Conservation (phyloP, 306 rosid genomes). For the Gynostemma pentaphyllum region DNA sequence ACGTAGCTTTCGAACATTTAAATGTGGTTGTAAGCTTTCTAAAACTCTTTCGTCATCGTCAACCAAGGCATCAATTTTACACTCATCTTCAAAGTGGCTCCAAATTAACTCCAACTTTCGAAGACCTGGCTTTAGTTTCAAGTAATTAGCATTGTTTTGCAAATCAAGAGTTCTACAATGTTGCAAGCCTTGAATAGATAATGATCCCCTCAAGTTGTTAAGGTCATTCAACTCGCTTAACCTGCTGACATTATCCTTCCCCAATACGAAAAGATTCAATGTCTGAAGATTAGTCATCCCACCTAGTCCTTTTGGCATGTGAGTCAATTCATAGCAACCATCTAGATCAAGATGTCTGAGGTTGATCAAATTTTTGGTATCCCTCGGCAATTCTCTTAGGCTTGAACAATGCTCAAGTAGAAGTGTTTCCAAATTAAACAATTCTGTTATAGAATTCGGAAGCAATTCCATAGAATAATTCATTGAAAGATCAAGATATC, state of each 20-base stretch:
- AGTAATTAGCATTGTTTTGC: neutral
- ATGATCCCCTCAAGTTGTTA: neutral
- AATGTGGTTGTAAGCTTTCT: neutral
- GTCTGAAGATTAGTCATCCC: conserved; percentile 6
- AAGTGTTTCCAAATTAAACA: conserved; percentile 6
- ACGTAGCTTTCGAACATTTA: neutral
- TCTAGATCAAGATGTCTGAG: conserved; percentile 5
- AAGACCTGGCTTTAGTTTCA: neutral
- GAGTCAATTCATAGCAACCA: neutral
- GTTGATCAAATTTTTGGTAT: neutral
- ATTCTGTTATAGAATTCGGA: neutral
- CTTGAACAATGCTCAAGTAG: fast-evolving
- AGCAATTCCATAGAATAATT: neutral
- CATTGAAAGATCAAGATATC: neutral
- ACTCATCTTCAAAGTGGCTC: neutral
- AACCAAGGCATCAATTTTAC: neutral
- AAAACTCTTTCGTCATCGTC: neutral
- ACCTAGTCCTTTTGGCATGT: conserved; percentile 14
- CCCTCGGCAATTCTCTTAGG: neutral
- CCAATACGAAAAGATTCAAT: neutral
- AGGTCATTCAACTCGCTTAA: neutral
- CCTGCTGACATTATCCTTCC: too few species aligned
- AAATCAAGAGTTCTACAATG: neutral
- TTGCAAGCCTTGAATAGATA: neutral
- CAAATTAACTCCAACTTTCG: neutral